These are phyloP conservation scores for Daedaleopsis sinensis DNA, from an alignment of 768 basidiomycete species.

Conservation along the genomic window DNA sequence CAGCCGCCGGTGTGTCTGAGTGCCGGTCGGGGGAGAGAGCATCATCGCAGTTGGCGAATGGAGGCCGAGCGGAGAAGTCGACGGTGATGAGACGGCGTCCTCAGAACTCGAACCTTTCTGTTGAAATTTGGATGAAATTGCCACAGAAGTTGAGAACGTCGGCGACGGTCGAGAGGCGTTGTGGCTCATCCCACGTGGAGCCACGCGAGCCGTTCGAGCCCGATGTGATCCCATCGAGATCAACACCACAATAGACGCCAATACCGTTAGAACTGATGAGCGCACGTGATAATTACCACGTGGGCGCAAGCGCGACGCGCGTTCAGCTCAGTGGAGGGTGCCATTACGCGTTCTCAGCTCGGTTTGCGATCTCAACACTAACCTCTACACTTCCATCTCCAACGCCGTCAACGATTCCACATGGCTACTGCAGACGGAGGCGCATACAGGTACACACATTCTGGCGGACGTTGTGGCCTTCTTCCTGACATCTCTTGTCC, in stretches of 20 bases:
- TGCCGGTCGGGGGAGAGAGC: not conserved
- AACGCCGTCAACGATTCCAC: slow-evolving; percentile 18
- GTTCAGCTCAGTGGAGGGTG: slow-evolving; percentile 9
- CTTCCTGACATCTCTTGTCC: slow-evolving; percentile 11
- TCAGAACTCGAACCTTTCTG: too few species aligned
- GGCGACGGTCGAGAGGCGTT: not conserved
- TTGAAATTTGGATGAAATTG: too few species aligned
- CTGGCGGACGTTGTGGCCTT: not conserved
- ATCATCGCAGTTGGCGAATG: not conserved
- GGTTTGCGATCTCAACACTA: slow-evolving; percentile 2
- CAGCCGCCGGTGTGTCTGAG: not conserved
- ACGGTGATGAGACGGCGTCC: not conserved
- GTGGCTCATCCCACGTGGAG: not conserved
- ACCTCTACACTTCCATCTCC: slow-evolving; percentile 2
- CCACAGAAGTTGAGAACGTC: not conserved
- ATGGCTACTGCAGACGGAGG: slow-evolving; percentile 77
- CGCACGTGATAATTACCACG: slow-evolving; percentile 2
- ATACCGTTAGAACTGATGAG: too few species aligned
- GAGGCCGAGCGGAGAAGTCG: not conserved
- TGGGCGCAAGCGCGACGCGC: slow-evolving; percentile 20
- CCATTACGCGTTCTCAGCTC: slow-evolving; percentile 23
- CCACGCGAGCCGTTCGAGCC: not conserved
- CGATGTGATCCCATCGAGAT: not conserved
- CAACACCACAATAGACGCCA: not conserved
- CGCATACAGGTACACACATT: slow-evolving; percentile 38